A percentile compares a stretch with the other conserved stretches of the same genome.
Evolutionary conservation across 805 yeast species (phyloP).

Genomic region (Ogataea henricii): DNA sequence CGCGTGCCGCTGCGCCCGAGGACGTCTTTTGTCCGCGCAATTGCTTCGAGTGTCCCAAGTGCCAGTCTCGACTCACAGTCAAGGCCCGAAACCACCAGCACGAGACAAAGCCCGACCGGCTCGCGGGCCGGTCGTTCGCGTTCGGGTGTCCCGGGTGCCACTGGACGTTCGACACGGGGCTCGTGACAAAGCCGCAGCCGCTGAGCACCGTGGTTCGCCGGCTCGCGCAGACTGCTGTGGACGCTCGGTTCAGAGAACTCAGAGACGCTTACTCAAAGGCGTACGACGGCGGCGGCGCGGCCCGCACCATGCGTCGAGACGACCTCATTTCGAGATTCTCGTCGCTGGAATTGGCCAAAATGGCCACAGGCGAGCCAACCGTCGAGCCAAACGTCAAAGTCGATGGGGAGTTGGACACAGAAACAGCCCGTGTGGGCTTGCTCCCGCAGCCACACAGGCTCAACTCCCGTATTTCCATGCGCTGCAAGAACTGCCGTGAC

Average conservation of each 20-base stretch:
- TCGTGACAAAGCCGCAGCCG: constrained; percentile 44
- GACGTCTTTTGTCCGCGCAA: constrained; percentile 28
- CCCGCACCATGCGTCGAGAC: constrained; percentile 8
- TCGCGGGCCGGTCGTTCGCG: constrained; percentile 37
- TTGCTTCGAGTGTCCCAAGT: constrained; percentile 40
- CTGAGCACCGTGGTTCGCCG: constrained; percentile 32
- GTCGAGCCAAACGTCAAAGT: background rate
- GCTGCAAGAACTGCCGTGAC: constrained; percentile 28
- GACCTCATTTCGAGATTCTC: constrained; percentile 19
- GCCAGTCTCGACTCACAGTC: constrained; percentile 24
- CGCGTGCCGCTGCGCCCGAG: constrained; percentile 9
- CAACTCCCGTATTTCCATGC: constrained; percentile 13
- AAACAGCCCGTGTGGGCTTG: too few species aligned
- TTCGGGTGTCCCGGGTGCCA: constrained; percentile 42
- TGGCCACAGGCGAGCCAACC: constrained; percentile 11
- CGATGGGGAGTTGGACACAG: constrained; percentile 7
- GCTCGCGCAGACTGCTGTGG: constrained; percentile 12
- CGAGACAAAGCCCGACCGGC: constrained; percentile 9
- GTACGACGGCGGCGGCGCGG: constrained; percentile 9
- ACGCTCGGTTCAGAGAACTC: constrained; percentile 18
- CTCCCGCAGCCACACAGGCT: constrained; percentile 26
- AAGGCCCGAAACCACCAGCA: constrained; percentile 18
- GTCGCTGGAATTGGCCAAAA: constrained; percentile 26
- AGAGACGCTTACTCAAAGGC: constrained; percentile 20
- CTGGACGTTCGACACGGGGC: constrained; percentile 39